phyloP scores from a whole-genome alignment of 2,329 filamentous ascomycete species.

The Pleoardoris graminearum region DNA sequence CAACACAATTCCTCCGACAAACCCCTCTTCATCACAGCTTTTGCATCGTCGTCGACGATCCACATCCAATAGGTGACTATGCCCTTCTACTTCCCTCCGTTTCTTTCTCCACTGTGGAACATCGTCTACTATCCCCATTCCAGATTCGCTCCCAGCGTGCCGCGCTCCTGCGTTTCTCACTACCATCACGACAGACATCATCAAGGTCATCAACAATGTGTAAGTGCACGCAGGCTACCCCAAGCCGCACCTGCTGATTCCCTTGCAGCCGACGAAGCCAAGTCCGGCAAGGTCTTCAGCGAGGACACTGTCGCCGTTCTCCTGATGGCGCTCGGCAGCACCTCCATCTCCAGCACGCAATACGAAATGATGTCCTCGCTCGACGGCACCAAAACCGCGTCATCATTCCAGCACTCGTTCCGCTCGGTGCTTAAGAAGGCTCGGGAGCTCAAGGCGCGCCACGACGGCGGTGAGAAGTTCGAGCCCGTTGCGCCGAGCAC shows the following conservation, averaged over 20 bases:
- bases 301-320: slow-evolving; percentile 30
- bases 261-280: background rate
- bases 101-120: too few relatives aligned
- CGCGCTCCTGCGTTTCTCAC: background rate
- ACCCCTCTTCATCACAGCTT: too few relatives aligned
- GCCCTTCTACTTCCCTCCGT: too few relatives aligned
- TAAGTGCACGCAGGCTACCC: background rate
- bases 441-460: slow-evolving; percentile 33
- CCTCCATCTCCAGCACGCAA: slow-evolving; percentile 21
- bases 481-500: slow-evolving; percentile 20
- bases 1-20: too few relatives aligned
- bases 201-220: background rate
- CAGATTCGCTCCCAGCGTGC: too few relatives aligned
- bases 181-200: too few relatives aligned
- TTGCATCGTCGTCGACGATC: too few relatives aligned
- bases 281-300: slow-evolving; percentile 4
- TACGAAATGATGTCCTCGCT: slow-evolving; percentile 36
- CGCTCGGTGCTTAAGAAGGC: slow-evolving; percentile 27
- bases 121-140: too few relatives aligned
- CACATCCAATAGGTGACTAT: too few relatives aligned
- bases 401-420: slow-evolving; percentile 33
- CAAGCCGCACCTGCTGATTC: background rate
- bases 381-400: slow-evolving; percentile 29
- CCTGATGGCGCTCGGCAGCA: slow-evolving; percentile 27
- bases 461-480: slow-evolving; percentile 30